Base-by-base conservation (phyloP, 1,284 basidiomycete species). In the Phylloporus sp. region DNA sequence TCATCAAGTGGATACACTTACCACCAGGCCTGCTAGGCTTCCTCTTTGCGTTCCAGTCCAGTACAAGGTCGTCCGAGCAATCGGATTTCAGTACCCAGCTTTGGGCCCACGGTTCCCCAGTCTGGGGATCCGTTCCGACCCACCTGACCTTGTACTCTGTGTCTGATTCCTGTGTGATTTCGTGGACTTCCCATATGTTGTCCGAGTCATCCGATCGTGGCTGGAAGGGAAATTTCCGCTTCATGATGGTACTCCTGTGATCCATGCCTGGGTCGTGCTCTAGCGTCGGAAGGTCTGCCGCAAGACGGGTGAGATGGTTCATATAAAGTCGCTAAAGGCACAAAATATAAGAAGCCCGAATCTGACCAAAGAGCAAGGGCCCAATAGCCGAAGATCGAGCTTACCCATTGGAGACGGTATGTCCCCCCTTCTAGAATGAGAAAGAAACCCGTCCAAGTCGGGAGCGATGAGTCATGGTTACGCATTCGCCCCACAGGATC, bases 41-140 rank as follows among this genome's bases (percentile, higher is more conserved):
- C 47, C 15, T 49, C 47, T 52, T 52, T 52, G n/a, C 2, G 11
- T 52, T 14, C 49, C 49, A 52, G 12, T 52, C 25, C 2, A 27
- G 12, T 20, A 52, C 25, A 25, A 27, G 25, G 7, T 52, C 49
- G 5, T 52, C 25, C 20, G 49, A n/a, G 25, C 49, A 52, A 20
- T 52, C 49, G 10, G 19, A 19, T 20, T 52, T 52, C 19, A n/a
- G 25, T 19, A 52, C 49, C 49, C 49, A 52, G 25, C 49, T 52
- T 20, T 52, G 25, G 5, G 49, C 19, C 49, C 49, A 52, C 5
- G 49, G 25, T 14, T 52, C 25, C 25, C 49, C 25, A 20, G 49
- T 52, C 49, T 52, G 49, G n/a, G 49, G 49, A 52, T 52, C 49
- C 49, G 49, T 52, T 52, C 49, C 49, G 25, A 20, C 49, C 49